Evolutionary conservation across 148 eudicot genomes (phyloP).

Genomic region (Vaccinium vitisidaea): DNA sequence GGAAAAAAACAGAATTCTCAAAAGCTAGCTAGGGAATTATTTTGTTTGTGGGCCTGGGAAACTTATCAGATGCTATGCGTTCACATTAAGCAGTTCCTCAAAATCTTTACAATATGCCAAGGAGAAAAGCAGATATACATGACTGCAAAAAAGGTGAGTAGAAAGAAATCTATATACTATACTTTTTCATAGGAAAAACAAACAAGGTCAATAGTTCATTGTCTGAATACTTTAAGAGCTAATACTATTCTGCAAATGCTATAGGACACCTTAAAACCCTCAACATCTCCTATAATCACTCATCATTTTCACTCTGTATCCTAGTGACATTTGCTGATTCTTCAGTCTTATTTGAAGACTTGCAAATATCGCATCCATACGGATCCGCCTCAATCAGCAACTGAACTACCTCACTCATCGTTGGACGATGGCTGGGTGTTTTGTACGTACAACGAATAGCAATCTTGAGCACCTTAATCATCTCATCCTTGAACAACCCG

Average conservation of each 20-base stretch:
- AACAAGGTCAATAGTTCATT: constrained; percentile 20
- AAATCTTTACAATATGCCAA: constrained; percentile 55
- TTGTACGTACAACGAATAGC: constrained; percentile 75
- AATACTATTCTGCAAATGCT: constrained; percentile 47
- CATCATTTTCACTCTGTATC: constrained; percentile 34
- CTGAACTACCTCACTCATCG: constrained; percentile 85
- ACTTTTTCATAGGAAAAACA: not conserved
- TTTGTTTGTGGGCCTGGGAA: constrained; percentile 44
- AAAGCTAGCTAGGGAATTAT: constrained; percentile 48
- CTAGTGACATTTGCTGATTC: constrained; percentile 35
- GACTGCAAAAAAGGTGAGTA: constrained; percentile 22
- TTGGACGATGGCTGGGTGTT: constrained; percentile 64
- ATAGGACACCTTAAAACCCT: constrained; percentile 25
- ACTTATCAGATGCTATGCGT: constrained; percentile 62
- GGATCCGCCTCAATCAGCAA: constrained; percentile 74
- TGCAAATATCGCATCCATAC: constrained; percentile 55
- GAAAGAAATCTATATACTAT: constrained; percentile 17
- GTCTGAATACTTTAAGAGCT: constrained; percentile 22
- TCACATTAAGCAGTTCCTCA: constrained; percentile 56
- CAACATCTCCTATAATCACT: constrained; percentile 24
- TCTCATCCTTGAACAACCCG: constrained; percentile 56
- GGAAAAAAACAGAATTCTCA: constrained; percentile 28
- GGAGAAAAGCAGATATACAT: constrained; percentile 10
- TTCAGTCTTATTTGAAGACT: constrained; percentile 46
- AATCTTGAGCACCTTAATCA: constrained; percentile 65